Conservation (phyloP, 2,329 filamentous ascomycete genomes). For the Thelonectria olida region DNA sequence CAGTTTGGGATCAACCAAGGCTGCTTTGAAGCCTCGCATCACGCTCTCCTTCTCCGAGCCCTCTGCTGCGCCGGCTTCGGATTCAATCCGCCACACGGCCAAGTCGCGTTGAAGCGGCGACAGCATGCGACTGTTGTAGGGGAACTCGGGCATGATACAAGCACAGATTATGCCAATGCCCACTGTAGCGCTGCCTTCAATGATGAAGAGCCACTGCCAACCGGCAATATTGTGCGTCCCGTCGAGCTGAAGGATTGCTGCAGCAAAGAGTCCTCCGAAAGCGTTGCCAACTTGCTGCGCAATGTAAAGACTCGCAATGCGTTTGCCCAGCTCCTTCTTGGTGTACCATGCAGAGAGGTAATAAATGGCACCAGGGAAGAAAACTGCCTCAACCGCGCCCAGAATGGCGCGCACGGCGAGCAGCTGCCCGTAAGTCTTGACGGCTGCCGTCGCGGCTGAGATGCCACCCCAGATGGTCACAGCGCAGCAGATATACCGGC, state of each 20-base stretch:
- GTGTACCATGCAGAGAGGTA: constrained; percentile 54
- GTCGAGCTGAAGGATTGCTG: constrained; percentile 57
- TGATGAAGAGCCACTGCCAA: constrained; percentile 64
- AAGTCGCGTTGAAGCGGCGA: constrained; percentile 55
- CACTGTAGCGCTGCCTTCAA: constrained; percentile 72
- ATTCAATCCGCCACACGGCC: constrained; percentile 68
- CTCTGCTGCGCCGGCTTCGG: constrained; percentile 73
- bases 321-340: constrained; percentile 47
- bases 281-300: constrained; percentile 51
- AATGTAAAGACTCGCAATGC: constrained; percentile 48
- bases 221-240: constrained; percentile 56
- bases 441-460: constrained; percentile 49
- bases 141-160: constrained; percentile 68
- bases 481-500: constrained; percentile 44
- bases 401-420: constrained; percentile 48
- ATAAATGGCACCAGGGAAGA: constrained; percentile 52
- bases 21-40: constrained; percentile 60
- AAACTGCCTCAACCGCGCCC: constrained; percentile 49
- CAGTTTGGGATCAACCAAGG: constrained; percentile 66
- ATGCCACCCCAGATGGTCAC: constrained; percentile 57
- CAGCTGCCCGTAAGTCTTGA: constrained; percentile 44
- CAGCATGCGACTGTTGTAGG: constrained; percentile 44
- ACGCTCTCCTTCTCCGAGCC: constrained; percentile 64
- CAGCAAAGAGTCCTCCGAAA: constrained; percentile 60
- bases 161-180: constrained; percentile 64